Percentiles rank a stretch among this genome's conserved stretches.
phyloP scores from a whole-genome alignment of 176 grass and related monocot genomes.

The Musa acuminata region DNA sequence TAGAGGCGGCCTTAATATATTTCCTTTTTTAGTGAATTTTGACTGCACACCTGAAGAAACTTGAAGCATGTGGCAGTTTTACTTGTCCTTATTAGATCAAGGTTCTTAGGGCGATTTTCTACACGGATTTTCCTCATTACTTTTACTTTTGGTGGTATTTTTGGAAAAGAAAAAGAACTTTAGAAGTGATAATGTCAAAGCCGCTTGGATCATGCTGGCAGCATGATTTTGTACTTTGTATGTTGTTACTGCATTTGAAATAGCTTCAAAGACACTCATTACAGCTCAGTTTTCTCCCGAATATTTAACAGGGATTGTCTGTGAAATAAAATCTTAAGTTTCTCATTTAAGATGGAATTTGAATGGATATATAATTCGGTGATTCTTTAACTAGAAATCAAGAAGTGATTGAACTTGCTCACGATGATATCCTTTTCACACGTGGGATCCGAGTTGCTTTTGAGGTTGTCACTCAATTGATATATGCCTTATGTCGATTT shows the following conservation, averaged over 20 bases:
- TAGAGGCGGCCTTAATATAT: neutral
- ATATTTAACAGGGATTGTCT: neutral
- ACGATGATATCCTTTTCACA: too few species aligned
- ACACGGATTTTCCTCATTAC: neutral
- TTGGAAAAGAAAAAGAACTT: neutral
- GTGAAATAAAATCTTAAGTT: neutral
- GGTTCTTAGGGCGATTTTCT: neutral
- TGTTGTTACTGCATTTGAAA: neutral
- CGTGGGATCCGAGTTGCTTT: too few species aligned
- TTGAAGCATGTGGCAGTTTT: neutral
- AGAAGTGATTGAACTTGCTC: neutral
- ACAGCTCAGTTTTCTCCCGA: neutral
- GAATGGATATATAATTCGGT: neutral
- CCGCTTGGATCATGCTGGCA: neutral
- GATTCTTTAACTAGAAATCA: neutral
- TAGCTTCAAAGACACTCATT: neutral
- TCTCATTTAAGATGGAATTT: neutral
- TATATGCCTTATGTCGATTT: too few species aligned
- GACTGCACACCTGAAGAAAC: too few species aligned
- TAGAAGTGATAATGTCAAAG: neutral
- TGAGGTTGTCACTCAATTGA: too few species aligned
- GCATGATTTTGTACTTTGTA: neutral
- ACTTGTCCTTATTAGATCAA: neutral
- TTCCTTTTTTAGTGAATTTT: neutral
- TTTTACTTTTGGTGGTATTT: neutral